These are phyloP conservation scores for Apiospora rasikravindrae DNA, from an alignment of 2,329 filamentous ascomycete species.

Conservation along the genomic window DNA sequence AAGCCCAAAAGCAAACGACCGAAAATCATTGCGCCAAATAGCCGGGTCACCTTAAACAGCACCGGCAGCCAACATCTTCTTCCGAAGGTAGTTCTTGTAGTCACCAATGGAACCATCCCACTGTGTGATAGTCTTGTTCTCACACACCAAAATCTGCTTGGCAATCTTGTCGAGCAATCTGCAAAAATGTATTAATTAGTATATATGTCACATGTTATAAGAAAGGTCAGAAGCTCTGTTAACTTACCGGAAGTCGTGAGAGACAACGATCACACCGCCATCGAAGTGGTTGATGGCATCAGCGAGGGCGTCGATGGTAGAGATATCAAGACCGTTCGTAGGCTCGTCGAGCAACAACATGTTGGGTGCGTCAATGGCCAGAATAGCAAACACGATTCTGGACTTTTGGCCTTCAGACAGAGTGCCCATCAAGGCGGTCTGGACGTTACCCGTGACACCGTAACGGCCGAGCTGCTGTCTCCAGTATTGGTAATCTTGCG, in stretches of 20 bases:
- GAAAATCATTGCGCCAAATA: conserved; percentile 10
- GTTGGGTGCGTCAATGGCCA: conserved; percentile 95
- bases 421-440: conserved; percentile 97
- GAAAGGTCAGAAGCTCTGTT: neutral
- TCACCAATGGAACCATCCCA: conserved; percentile 91
- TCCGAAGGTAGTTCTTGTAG: conserved; percentile 98
- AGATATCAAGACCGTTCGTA: conserved; percentile 99
- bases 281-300: conserved; percentile 97
- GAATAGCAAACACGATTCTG: conserved; percentile 94
- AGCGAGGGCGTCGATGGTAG: conserved; percentile 95
- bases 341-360: conserved; percentile 98
- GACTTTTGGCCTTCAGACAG: conserved; percentile 97
- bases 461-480: conserved; percentile 95
- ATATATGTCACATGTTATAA: conserved; percentile 13
- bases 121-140: conserved; percentile 89
- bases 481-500: conserved; percentile 99
- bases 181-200: conserved; percentile 28
- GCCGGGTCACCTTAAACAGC: conserved; percentile 69
- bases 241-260: conserved; percentile 95
- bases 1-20: conserved; percentile 9
- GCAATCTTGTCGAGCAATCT: conserved; percentile 99
- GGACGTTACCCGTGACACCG: conserved; percentile 88
- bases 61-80: conserved; percentile 94
- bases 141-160: conserved; percentile 99
- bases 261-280: conserved; percentile 96